These are phyloP conservation scores for Plantago lanceolata DNA, from an alignment of 305 asterid genomes.

Conservation along the genomic window DNA sequence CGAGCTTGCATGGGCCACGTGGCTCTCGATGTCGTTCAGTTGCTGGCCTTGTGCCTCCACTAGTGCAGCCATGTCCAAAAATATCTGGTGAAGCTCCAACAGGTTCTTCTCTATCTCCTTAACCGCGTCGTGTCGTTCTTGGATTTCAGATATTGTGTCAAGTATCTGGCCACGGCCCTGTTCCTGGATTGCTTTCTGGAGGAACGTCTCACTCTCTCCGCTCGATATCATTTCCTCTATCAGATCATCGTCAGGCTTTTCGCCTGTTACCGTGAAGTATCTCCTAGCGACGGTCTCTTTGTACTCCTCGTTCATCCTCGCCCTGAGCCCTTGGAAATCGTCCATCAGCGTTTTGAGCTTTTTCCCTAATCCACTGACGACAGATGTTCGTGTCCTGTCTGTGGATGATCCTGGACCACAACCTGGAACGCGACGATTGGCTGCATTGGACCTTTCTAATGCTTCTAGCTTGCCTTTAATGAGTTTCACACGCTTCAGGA, in stretches of 20 bases:
- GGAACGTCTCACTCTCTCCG: conserved; percentile 65
- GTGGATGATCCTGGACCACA: conserved; percentile 75
- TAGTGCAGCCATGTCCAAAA: conserved; percentile 71
- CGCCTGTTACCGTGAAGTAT: conserved; percentile 67
- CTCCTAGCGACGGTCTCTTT: conserved; percentile 69
- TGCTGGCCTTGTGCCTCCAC: conserved; percentile 82
- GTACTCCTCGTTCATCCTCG: conserved; percentile 60
- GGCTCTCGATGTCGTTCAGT: conserved; percentile 62
- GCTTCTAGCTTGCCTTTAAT: conserved; percentile 66
- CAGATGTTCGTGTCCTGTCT: conserved; percentile 58
- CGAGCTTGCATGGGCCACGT: conserved; percentile 70
- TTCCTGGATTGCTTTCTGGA: conserved; percentile 69
- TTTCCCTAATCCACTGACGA: conserved; percentile 69
- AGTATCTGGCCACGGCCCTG: conserved; percentile 66
- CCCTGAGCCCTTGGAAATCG: conserved; percentile 67
- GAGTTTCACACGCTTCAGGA: conserved; percentile 52
- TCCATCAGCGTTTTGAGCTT: conserved; percentile 76
- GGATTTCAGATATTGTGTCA: conserved; percentile 66
- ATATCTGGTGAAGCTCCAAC: conserved; percentile 70
- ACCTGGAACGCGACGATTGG: conserved; percentile 48
- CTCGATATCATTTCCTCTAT: conserved; percentile 62
- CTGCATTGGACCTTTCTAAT: conserved; percentile 52
- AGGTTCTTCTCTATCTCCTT: conserved; percentile 74
- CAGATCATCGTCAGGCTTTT: conserved; percentile 48
- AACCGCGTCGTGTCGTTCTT: conserved; percentile 70